A percentile compares a stretch with the other conserved stretches of the same genome.
These are phyloP conservation scores for Begonia fuchsioides DNA, from an alignment of 306 rosid species.

Conservation along the genomic window DNA sequence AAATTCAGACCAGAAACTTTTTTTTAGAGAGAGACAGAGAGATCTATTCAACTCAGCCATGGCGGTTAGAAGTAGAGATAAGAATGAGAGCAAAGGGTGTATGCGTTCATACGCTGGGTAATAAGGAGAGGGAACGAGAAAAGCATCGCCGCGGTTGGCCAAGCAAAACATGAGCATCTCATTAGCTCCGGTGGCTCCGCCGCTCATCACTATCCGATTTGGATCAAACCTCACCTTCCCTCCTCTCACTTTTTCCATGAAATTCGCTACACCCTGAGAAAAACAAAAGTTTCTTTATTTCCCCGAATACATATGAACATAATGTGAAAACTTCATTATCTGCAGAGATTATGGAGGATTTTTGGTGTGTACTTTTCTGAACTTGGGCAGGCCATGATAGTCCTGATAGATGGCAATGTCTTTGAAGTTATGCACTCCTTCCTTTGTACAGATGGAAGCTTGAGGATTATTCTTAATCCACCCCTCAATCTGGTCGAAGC, in stretches of 20 bases:
- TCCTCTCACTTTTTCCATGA: slow-evolving; percentile 77
- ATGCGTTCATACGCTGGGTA: slow-evolving; percentile 63
- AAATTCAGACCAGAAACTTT: too few species aligned
- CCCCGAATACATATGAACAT: background rate
- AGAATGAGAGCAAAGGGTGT: background rate
- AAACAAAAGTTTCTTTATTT: background rate
- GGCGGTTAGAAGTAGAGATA: too few species aligned
- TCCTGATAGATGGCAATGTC: slow-evolving; percentile 67
- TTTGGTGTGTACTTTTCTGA: slow-evolving; percentile 37
- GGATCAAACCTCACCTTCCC: slow-evolving; percentile 64
- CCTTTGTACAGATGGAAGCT: slow-evolving; percentile 69
- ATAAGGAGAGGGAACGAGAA: slow-evolving; percentile 76
- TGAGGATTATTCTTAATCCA: slow-evolving; percentile 61
- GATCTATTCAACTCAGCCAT: background rate
- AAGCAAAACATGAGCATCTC: slow-evolving; percentile 73
- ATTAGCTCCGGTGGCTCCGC: slow-evolving; percentile 93
- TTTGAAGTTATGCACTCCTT: slow-evolving; percentile 51
- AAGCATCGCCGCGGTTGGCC: slow-evolving; percentile 83
- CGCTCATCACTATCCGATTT: slow-evolving; percentile 62
- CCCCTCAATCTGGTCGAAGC: slow-evolving; percentile 39
- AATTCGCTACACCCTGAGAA: slow-evolving; percentile 62
- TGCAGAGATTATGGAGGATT: background rate
- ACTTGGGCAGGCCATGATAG: slow-evolving; percentile 66
- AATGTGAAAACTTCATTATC: background rate
- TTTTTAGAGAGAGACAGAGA: background rate